A percentile compares a stretch with the other conserved stretches of the same genome.
Evolutionary conservation across 768 basidiomycete species (phyloP).

Genomic region (Mycena vulgaris): DNA sequence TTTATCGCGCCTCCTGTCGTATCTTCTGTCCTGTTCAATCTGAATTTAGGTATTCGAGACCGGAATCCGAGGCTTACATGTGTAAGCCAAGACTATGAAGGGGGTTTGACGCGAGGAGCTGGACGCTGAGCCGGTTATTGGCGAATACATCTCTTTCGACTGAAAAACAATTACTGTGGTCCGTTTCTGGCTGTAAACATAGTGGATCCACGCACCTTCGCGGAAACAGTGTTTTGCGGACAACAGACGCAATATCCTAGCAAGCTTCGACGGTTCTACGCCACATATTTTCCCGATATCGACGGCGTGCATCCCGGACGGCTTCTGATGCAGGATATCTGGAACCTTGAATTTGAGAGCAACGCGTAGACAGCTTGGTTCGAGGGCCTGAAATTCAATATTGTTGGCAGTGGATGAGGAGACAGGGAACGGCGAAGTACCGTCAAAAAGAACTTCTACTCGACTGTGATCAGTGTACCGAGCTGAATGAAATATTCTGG

Average conservation of each 20-base stretch:
- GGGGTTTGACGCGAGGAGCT: conserved; percentile 36
- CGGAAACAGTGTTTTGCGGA: no score
- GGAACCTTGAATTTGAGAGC: conserved; percentile 40
- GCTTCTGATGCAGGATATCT: conserved; percentile 41
- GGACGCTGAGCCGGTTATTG: conserved; percentile 45
- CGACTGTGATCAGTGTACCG: background rate
- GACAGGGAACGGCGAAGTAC: background rate
- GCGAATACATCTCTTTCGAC: conserved; percentile 43
- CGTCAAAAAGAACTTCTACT: conserved; percentile 26
- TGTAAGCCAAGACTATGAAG: conserved; percentile 35
- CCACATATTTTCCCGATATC: no score
- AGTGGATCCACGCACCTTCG: no score
- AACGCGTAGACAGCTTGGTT: conserved; percentile 32
- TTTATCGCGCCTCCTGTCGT: conserved; percentile 21
- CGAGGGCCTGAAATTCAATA: conserved; percentile 19
- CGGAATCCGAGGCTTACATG: conserved; percentile 11
- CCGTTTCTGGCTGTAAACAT: no score
- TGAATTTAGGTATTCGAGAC: background rate
- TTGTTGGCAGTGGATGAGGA: background rate
- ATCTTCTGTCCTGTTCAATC: conserved; percentile 29
- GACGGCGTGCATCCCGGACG: conserved; percentile 43
- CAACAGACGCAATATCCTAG: no score
- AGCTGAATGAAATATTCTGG: background rate
- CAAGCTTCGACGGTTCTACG: no score
- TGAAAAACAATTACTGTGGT: no score